Evolutionary conservation across 1,284 basidiomycete genomes (phyloP).

Genomic region (Ustilago trichophora): DNA sequence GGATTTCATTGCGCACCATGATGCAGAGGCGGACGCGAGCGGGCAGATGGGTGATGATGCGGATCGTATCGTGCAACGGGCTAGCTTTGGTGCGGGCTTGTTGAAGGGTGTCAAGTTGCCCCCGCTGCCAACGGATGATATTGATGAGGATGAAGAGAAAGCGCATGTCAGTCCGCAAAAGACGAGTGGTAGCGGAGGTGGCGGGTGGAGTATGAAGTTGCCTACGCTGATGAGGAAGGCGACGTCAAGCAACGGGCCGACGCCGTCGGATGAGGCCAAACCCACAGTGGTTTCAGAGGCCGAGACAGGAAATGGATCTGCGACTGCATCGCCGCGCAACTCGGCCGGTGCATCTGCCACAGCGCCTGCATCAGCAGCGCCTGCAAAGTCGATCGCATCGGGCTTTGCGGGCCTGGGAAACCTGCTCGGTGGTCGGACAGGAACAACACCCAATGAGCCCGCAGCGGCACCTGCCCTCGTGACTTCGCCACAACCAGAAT

Average conservation of each 20-base stretch:
- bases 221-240: constrained; percentile 47
- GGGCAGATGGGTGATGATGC: constrained; percentile 34
- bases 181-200: neutral
- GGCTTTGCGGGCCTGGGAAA: constrained; percentile 38
- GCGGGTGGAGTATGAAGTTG: constrained; percentile 44
- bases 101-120: constrained; percentile 58
- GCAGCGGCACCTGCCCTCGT: neutral
- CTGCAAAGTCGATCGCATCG: constrained; percentile 22
- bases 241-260: constrained; percentile 35
- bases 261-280: constrained; percentile 29
- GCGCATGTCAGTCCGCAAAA: constrained; percentile 21
- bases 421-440: constrained; percentile 20
- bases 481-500: neutral
- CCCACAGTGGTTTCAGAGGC: neutral
- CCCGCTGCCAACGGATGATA: constrained; percentile 55
- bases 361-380: neutral
- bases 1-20: constrained; percentile 49
- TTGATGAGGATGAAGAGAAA: constrained; percentile 47
- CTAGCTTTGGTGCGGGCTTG: constrained; percentile 40
- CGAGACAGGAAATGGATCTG: neutral
- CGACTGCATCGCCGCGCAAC: constrained; percentile 1
- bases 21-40: constrained; percentile 37
- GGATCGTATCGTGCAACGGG: constrained; percentile 26
- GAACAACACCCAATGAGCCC: constrained; percentile 4
- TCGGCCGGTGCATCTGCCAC: neutral